Evolutionary conservation across 2,329 filamentous ascomycete genomes (phyloP), one percentile per base, ranked within the genome.

Genomic region (Fusarium euwallaceae): DNA sequence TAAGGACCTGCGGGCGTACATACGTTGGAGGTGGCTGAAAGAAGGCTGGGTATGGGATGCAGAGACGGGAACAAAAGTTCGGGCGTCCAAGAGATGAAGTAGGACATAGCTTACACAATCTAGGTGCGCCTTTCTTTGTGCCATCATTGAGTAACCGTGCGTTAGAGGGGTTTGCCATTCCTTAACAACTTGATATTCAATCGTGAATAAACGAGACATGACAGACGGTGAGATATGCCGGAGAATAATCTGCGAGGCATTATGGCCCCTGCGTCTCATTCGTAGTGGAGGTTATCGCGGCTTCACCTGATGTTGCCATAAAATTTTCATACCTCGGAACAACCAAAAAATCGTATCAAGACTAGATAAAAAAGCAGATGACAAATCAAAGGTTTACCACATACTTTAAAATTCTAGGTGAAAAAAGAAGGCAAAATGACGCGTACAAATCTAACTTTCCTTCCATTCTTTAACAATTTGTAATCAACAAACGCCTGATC

Each of bases 11-110:
- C 61, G 59, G 24, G 66, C 61, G 1, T 75, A 65, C 53, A 37
- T 75, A 0, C 36, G 73, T 2, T 75, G 73, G 73, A 76, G 71
- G 70, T 75, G 73, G 73, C 56, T 76, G 0, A 75, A 66, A 0
- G 53, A 69, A 11, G 63, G 72, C 0, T 75, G 72, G 72, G 22
- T 75, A 17, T 75, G 73, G 73, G 24, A 75, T 27, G 72, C 73
- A 0, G 73, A 66, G 6, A 76, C 70, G 6, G 73, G 73, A 0
- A 2, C 17, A 2, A 74, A 63, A 16, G 17, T 51, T 0, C 32
- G 51, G 17, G 64, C 59, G 3, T 71, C 60, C 0, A 27, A 24
- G 0, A 56, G 64, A 0, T 43, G 43, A 55, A 14, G 24, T 11
- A 48, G 48, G 48, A n/a, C 27, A 20, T 2, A 32, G 9, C 22